Evolutionary conservation across 2,329 filamentous ascomycete genomes (phyloP).

Genomic region (Arthroderma sp.): DNA sequence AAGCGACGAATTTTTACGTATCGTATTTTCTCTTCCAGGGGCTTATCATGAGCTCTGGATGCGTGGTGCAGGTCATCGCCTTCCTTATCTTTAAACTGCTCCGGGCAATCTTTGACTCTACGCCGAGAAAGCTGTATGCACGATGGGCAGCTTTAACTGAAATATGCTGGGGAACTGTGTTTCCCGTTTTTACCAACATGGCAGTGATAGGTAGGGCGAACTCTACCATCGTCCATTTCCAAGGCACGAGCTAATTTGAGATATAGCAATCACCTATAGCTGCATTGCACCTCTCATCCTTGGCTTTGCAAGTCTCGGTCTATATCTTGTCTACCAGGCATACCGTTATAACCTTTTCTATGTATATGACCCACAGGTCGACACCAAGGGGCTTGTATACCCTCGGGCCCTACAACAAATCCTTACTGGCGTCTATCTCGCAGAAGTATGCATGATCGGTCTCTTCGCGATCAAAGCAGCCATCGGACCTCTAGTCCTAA

Average conservation of each 20-base stretch:
- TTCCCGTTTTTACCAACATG: conserved; percentile 68
- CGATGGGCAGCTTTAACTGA: conserved; percentile 61
- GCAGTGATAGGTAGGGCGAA: conserved; percentile 55
- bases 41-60: conserved; percentile 57
- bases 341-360: conserved; percentile 87
- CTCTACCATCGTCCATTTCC: too few species aligned
- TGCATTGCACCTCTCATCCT: conserved; percentile 77
- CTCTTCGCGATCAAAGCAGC: conserved; percentile 57
- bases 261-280: conserved; percentile 64
- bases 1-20: conserved; percentile 86
- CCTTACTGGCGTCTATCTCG: conserved; percentile 70
- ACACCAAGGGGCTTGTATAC: conserved; percentile 82
- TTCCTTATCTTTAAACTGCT: conserved; percentile 60
- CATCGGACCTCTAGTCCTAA: conserved; percentile 58
- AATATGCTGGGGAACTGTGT: conserved; percentile 73
- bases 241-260: background rate
- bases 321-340: conserved; percentile 69
- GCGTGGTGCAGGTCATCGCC: conserved; percentile 59
- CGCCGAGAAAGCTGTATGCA: conserved; percentile 62
- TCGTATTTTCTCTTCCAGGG: conserved; percentile 92
- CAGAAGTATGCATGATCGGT: conserved; percentile 71
- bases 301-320: conserved; percentile 64
- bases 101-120: conserved; percentile 57
- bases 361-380: conserved; percentile 65
- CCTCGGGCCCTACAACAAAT: conserved; percentile 74